Conservation (phyloP, 345 rosid genomes). For the Euphorbia tirucalli region DNA sequence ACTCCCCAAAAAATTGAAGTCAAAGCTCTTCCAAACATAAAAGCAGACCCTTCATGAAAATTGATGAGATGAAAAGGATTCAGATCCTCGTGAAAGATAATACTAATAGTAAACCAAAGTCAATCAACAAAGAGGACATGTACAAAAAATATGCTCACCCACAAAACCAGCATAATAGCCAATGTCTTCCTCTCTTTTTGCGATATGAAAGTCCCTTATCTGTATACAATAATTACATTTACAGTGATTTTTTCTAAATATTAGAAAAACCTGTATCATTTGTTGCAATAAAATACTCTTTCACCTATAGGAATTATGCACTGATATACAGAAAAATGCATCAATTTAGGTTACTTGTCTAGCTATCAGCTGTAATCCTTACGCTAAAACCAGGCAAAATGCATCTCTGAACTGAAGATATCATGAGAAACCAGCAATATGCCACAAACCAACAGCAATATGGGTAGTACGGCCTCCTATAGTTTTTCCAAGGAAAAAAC, state of each 20-base stretch:
- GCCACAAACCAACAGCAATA: not conserved
- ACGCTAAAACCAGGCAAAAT: not conserved
- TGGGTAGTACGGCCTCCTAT: not conserved
- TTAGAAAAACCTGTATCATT: not conserved
- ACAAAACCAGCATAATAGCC: slow-evolving; percentile 75
- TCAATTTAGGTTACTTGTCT: not conserved
- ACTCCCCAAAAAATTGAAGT: slow-evolving; percentile 75
- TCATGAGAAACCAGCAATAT: not conserved
- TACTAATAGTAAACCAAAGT: not conserved
- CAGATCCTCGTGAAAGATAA: not conserved
- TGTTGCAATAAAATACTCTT: not conserved
- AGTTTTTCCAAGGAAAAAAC: not conserved
- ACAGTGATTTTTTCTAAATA: not conserved
- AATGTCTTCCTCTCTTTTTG: slow-evolving; percentile 66
- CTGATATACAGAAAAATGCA: no score
- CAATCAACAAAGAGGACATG: not conserved
- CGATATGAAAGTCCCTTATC: slow-evolving; percentile 60
- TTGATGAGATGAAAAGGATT: not conserved
- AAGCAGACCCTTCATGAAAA: slow-evolving; percentile 56
- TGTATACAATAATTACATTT: slow-evolving; percentile 19
- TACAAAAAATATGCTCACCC: slow-evolving; percentile 33
- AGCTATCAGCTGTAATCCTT: not conserved
- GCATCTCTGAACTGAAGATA: no score
- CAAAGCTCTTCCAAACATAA: slow-evolving; percentile 83
- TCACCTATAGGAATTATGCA: not conserved